A percentile compares a stretch with the other conserved stretches of the same genome.
Evolutionary conservation across 2,329 filamentous ascomycete species (phyloP).

Genomic region (Monilinia fructicola): DNA sequence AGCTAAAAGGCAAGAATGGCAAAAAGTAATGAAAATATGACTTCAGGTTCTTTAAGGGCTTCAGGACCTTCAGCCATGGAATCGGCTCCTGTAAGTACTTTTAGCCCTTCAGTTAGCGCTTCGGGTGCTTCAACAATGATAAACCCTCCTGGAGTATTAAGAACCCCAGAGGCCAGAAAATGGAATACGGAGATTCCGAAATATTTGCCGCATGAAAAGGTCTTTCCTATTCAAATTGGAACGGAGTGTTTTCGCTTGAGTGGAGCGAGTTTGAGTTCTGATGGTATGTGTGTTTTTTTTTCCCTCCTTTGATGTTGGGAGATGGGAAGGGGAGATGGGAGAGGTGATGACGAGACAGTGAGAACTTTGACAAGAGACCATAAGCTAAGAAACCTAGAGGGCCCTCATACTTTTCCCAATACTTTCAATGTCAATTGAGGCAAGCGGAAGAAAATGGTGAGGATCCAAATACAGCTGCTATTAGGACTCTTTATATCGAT

Average conservation of each 20-base stretch:
- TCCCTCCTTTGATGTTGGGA: not conserved
- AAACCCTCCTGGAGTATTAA: slow-evolving; percentile 32
- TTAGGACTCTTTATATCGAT: slow-evolving; percentile 91
- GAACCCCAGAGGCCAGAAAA: slow-evolving; percentile 29
- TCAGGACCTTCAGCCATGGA: no score
- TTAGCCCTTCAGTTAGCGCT: no score
- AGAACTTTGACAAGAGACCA: not conserved
- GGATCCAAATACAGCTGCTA: slow-evolving; percentile 40
- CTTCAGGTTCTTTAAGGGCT: no score
- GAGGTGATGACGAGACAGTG: not conserved
- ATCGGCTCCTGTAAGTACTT: no score
- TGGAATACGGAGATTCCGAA: slow-evolving; percentile 41
- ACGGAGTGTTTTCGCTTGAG: slow-evolving; percentile 67
- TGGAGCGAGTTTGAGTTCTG: slow-evolving; percentile 68
- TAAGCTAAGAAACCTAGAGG: slow-evolving; percentile 62
- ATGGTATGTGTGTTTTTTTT: slow-evolving; percentile 55
- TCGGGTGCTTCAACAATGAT: not conserved
- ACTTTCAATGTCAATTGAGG: slow-evolving; percentile 81
- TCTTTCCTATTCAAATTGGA: slow-evolving; percentile 70
- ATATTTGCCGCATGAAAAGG: slow-evolving; percentile 43
- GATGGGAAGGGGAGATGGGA: no score
- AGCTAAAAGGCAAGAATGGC: no score
- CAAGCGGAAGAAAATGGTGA: slow-evolving; percentile 54
- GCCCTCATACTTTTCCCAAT: slow-evolving; percentile 94
- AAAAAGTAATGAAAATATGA: no score